These are phyloP conservation scores for Magnaporthiopsis rhizophila DNA, from an alignment of 2,329 filamentous ascomycete species.

Conservation along the genomic window DNA sequence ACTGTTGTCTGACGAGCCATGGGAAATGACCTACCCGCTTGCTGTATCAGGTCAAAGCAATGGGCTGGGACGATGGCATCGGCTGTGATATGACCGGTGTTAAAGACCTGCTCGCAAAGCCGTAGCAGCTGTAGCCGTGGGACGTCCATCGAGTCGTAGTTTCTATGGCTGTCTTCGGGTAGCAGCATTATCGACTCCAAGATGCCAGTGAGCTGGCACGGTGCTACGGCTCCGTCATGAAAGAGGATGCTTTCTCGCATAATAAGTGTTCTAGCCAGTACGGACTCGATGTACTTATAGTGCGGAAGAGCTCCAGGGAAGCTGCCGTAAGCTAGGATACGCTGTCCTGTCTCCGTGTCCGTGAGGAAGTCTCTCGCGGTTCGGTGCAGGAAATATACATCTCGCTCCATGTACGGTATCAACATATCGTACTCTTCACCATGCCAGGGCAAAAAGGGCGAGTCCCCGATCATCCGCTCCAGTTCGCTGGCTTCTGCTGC, in stretches of 20 bases:
- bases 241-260: background rate
- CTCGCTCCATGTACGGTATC: background rate
- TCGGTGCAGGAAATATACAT: background rate
- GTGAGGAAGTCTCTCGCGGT: constrained; percentile 2
- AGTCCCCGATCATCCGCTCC: too few species aligned
- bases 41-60: too few species aligned
- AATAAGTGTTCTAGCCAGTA: background rate
- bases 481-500: background rate
- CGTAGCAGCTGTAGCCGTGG: background rate
- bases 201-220: too few species aligned
- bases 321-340: background rate
- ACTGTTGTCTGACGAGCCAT: too few species aligned
- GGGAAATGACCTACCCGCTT: too few species aligned
- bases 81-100: background rate
- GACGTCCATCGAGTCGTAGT: too few species aligned
- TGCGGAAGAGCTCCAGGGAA: too few species aligned
- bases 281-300: background rate
- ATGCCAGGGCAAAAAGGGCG: background rate
- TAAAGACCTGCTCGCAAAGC: background rate
- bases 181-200: too few species aligned
- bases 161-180: too few species aligned
- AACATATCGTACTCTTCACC: background rate
- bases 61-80: too few species aligned
- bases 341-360: background rate
- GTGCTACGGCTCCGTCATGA: too few species aligned